Evolutionary conservation across 2,329 filamentous ascomycete genomes (phyloP), one percentile per base, ranked within the genome.

Genomic region (Rhinocladiella mackenziei): DNA sequence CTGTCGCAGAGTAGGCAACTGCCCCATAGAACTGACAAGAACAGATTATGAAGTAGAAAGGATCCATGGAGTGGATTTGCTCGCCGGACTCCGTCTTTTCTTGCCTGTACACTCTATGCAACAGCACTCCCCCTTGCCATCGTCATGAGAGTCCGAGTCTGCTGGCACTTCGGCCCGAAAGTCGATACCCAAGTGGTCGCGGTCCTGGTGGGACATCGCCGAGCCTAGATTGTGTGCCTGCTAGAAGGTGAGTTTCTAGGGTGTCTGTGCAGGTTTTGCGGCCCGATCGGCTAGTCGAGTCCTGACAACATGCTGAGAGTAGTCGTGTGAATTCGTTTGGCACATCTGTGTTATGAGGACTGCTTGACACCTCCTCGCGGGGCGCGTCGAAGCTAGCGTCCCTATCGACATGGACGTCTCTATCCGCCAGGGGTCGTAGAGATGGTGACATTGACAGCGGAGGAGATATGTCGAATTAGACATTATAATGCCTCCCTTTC

Each of bases 221-320:
- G 7, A 14, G 14, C 6, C 14, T 32, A 26, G 29, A 13, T 32
- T 13, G 29, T 6, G 29, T 35, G n/a, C 17, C 7, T 10, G 17
- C 13, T 8, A 35, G 32, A n/a, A 35, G 15, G 9, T 19, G 32
- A 7, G 32, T 35, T 35, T 35, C 13, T 35, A 17, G 32, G 17
- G 15, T 35, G 11, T 26, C 23, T 26, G 23, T 26, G 23, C 7
- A 11, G 11, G 7, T 11, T 26, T 26, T 26, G 7, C 23, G 11
- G 23, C 23, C 23, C 7, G 23, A 11, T 7, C 11, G 7, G 23
- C 7, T 11, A 26, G 7, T 26, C 23, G 23, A 7, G 23, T 7
- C 23, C 11, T 26, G 7, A 11, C 23, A 26, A 26, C 23, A 26
- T 7, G 23, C 23, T 7, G 23, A 7, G 23, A 26, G 23, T 7